Evolutionary conservation across 169 alveolate genomes (phyloP).

Genomic region (Sarcocystis neurona): DNA sequence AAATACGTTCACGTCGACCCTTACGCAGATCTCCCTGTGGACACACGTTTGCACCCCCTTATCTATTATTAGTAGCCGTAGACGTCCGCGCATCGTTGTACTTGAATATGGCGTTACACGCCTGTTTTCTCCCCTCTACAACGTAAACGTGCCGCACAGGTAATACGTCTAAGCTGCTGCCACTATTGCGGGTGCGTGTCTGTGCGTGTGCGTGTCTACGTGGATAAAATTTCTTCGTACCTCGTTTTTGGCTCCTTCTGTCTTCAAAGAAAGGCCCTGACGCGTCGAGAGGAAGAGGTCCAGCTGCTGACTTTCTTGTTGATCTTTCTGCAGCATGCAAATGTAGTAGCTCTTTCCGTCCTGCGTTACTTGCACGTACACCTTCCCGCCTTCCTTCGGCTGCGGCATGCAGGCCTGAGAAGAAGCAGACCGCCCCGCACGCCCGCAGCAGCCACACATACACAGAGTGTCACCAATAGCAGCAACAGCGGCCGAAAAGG

Average conservation of each 20-base stretch:
- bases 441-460: neutral
- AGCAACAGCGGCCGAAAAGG: neutral
- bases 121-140: too few relatives aligned
- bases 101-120: too few relatives aligned
- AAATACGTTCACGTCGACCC: too few relatives aligned
- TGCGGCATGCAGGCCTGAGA: slow-evolving; percentile 86
- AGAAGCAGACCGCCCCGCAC: neutral
- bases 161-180: too few relatives aligned
- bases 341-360: slow-evolving; percentile 79
- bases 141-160: too few relatives aligned
- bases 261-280: slow-evolving; percentile 78
- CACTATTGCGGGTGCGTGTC: too few relatives aligned
- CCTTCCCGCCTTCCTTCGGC: slow-evolving; percentile 82
- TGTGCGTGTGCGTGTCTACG: too few relatives aligned
- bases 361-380: slow-evolving; percentile 85
- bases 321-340: slow-evolving; percentile 86
- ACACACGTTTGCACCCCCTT: too few relatives aligned
- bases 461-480: neutral
- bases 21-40: too few relatives aligned
- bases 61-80: too few relatives aligned
- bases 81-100: too few relatives aligned
- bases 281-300: slow-evolving; percentile 85
- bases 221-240: slow-evolving; percentile 69
- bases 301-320: slow-evolving; percentile 81
- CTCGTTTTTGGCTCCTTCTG: slow-evolving; percentile 87